Base-by-base conservation (phyloP, 1,284 basidiomycete genomes). In the Ustilago curta region DNA sequence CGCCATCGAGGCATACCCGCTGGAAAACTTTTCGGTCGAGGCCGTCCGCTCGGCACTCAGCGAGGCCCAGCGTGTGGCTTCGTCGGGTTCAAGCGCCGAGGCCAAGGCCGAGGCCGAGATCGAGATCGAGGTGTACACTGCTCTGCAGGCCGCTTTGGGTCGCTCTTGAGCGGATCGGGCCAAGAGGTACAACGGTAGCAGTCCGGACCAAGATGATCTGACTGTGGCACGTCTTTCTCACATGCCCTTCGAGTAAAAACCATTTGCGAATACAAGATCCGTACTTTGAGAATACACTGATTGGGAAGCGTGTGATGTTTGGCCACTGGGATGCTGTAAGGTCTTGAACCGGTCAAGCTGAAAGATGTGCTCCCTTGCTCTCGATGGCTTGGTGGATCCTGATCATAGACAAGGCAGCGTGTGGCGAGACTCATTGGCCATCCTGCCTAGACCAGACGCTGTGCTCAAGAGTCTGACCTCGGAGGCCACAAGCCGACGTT, bases 71-170 rank as follows among this genome's bases (percentile, higher is more conserved):
- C 91, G 90, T 84, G 92, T 93, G 47, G 89, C 91, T 16, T 87
- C 88, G 58, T 93, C 94, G 49, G 92, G 89, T 81, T 94, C 93
- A 45, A 91, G 93, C 62, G 94, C 97, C 85, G 91, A 91, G 83
- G 94, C 95, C 87, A 99, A 96, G 89, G 88, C 92, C 70, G 95
- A 96, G 88, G 96, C 95, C 53, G 90, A 91, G 82, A 91, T 98
- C 86, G 96, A 98, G 87, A 92, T 93, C 53, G 94, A 97, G 85
- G 95, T 99, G 75, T 97, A 94, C 86, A 95, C 97, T 88, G 91
- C 94, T 54, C 88, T 99, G 76, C 95, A 98, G 86, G 89, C 93
- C 79, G 94, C 95, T 70, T 86, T 95, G 37, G 61, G 70, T 53
- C 77, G 77, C 55, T 73, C 78, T 39, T 78, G 80, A 73, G 25